Percentiles rank a stretch among this genome's conserved stretches.
These are phyloP conservation scores for Talaromyces sp. DNA, from an alignment of 2,329 filamentous ascomycete species.

Conservation along the genomic window DNA sequence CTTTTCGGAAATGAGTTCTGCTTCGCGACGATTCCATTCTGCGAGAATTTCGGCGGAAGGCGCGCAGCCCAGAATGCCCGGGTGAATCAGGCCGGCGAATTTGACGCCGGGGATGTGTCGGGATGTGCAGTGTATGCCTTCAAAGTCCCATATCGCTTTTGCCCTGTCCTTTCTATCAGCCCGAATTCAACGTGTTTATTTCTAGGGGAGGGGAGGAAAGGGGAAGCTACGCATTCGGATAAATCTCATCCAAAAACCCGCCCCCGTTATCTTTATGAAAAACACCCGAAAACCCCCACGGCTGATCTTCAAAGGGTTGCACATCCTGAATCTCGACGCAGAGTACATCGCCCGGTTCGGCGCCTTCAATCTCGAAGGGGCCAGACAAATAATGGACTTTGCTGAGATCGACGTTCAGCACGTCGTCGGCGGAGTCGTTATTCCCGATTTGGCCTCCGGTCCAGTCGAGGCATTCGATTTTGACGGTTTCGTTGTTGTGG, in stretches of 20 bases:
- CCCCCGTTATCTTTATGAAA: constrained; percentile 81
- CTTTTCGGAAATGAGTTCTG: constrained; percentile 68
- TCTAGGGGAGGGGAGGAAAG: too few species aligned
- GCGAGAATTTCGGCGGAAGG: constrained; percentile 74
- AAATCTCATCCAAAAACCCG: constrained; percentile 83
- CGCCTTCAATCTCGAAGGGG: constrained; percentile 81
- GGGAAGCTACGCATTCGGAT: constrained; percentile 67
- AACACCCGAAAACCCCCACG: constrained; percentile 87
- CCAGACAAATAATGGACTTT: constrained; percentile 84
- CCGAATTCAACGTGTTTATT: background rate
- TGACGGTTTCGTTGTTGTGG: constrained; percentile 80
- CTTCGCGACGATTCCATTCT: constrained; percentile 82
- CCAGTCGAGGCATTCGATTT: constrained; percentile 91
- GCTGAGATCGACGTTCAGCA: constrained; percentile 80
- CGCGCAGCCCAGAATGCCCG: constrained; percentile 86
- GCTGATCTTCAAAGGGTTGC: constrained; percentile 78
- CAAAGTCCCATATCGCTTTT: constrained; percentile 75
- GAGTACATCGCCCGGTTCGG: constrained; percentile 80
- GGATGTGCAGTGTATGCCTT: constrained; percentile 77
- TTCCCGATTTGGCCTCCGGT: constrained; percentile 77
- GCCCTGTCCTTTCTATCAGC: constrained; percentile 40
- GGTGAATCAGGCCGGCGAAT: constrained; percentile 86
- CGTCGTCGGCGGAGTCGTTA: constrained; percentile 84
- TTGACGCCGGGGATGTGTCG: constrained; percentile 84
- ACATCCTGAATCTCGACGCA: constrained; percentile 91